Base-by-base conservation (phyloP, 768 basidiomycete species). In the Trametes villosa region DNA sequence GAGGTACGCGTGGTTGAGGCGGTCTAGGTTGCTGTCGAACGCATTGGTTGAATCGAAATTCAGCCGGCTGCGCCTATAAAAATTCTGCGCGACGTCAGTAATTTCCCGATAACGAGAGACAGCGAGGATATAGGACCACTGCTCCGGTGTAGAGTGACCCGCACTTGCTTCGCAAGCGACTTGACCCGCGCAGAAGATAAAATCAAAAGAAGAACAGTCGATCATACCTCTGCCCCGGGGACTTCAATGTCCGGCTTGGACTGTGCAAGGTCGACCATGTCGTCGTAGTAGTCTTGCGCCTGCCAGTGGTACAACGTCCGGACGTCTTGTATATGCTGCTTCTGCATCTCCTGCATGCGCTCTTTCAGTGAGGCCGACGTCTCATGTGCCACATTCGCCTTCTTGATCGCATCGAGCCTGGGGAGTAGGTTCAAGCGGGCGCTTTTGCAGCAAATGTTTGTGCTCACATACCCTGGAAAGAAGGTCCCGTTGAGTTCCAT, bases 1-100 rank as follows among this genome's bases (percentile, higher is more conserved):
- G 15, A 76, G 62, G 57, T 79, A 54, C 5, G 67, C 71, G 47
- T 77, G 74, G 29, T 73, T 72, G 34, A 65, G 48, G 13, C 56
- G 51, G 36, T 65, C 62, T 2, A 65, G 45, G 33, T 58, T 27
- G 27, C 61, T 55, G 46, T 65, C 66, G 26, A 65, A 62, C 0
- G 56, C 13, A 24, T 40, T 27, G 13, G 31, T 27, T 8, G 57
- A 18, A 26, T 51, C 57, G 40, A 26, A 42, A 26, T 24, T 44
- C 30, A 41, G 29, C 31, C 62, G 42, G 5, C 62, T 20, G 4
- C 17, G 24, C 24, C 27, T 27, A 49, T 63, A 65, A 33, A 57
- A 64, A 3, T n/a, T 31, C 67, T 68, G 54, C 17, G 22, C 18
- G 3, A 29, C 33, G 48, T 49, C 17, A 42, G 40, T n/a, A n/a